phyloP scores from a whole-genome alignment of 2,329 filamentous ascomycete genomes.

The Claviceps paspali region DNA sequence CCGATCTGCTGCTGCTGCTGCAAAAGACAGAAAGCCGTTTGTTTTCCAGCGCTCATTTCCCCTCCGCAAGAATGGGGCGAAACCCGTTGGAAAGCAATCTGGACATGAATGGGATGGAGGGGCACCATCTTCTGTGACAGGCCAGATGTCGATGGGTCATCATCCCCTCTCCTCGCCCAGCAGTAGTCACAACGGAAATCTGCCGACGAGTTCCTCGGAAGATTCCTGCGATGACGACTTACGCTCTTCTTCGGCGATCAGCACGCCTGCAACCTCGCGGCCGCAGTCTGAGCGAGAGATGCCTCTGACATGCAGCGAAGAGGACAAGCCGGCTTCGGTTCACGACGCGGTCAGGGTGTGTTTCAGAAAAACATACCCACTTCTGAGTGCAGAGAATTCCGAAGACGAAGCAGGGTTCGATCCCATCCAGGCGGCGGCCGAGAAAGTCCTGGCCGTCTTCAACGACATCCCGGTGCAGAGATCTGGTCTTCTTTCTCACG shows the following conservation, averaged over 20 bases:
- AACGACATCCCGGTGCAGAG: slow-evolving; percentile 9
- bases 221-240: slow-evolving; percentile 24
- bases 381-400: slow-evolving; percentile 1
- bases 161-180: too few species aligned
- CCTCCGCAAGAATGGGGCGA: neutral
- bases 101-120: neutral
- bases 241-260: slow-evolving; percentile 18
- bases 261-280: slow-evolving; percentile 25
- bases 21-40: neutral
- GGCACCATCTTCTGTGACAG: neutral
- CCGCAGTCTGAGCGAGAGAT: slow-evolving; percentile 24
- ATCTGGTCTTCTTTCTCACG: slow-evolving; percentile 1
- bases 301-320: slow-evolving; percentile 8
- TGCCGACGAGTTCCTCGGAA: slow-evolving; percentile 17
- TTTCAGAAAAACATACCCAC: slow-evolving; percentile 1
- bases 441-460: slow-evolving; percentile 9
- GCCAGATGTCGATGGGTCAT: slow-evolving; percentile 1
- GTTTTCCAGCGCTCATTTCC: slow-evolving; percentile 2
- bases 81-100: neutral
- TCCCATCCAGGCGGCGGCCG: slow-evolving; percentile 8
- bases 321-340: slow-evolving; percentile 1
- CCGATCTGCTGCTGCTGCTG: neutral
- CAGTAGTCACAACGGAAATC: slow-evolving; percentile 2
- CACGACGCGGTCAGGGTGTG: slow-evolving; percentile 1
- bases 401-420: slow-evolving; percentile 5